Evolutionary conservation across 345 rosid genomes (phyloP).

Genomic region (Anacardium occidentale): DNA sequence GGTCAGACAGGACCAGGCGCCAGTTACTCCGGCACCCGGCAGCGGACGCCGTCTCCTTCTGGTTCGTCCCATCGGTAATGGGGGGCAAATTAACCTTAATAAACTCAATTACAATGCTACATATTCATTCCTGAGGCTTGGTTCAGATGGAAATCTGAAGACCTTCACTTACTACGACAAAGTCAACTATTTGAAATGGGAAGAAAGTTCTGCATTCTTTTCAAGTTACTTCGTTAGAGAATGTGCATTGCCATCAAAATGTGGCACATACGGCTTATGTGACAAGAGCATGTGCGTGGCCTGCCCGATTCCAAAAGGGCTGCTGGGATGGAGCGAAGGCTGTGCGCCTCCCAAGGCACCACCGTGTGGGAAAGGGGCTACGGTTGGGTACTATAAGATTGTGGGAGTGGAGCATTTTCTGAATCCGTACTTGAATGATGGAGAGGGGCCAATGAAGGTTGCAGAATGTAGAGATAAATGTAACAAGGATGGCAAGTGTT

Average conservation of each 20-base stretch:
- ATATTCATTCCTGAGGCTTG: conserved; percentile 27
- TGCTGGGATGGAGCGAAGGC: conserved; percentile 22
- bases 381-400: conserved; percentile 16
- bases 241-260: conserved; percentile 31
- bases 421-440: conserved; percentile 15
- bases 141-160: conserved; percentile 32
- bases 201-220: conserved; percentile 22
- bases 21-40: background rate
- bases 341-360: conserved; percentile 6
- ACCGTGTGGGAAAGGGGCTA: background rate
- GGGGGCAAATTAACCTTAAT: background rate
- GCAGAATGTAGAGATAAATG: conserved; percentile 36
- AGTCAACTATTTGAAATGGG: conserved; percentile 23
- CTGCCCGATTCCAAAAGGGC: conserved; percentile 16
- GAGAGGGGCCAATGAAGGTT: conserved; percentile 23
- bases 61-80: background rate
- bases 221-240: conserved; percentile 15
- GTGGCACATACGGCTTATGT: conserved; percentile 31
- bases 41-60: conserved; percentile 2
- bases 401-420: conserved; percentile 32
- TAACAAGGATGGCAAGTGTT: conserved; percentile 32
- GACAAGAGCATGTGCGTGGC: conserved; percentile 22
- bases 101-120: conserved; percentile 33
- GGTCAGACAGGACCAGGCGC: background rate
- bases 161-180: conserved; percentile 24